A percentile compares a stretch with the other conserved stretches of the same genome.
phyloP scores from a whole-genome alignment of 2,329 filamentous ascomycete species.

The Pestalotiopsis sp. region DNA sequence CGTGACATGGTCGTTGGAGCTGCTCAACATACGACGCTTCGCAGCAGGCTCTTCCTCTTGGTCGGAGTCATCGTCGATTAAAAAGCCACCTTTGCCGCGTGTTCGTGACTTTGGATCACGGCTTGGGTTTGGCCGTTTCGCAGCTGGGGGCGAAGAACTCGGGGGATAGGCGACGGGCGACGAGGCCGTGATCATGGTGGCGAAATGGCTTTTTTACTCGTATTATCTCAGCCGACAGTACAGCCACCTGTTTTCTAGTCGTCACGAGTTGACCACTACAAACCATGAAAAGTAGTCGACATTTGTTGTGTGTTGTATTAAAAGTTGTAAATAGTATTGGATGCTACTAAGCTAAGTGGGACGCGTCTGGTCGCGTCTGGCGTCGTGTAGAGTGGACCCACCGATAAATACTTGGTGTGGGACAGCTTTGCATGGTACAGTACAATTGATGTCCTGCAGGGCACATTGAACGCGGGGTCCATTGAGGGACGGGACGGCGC shows the following conservation, averaged over 20 bases:
- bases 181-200: conserved; percentile 59
- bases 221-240: no score
- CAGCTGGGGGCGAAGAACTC: conserved; percentile 42
- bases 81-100: conserved; percentile 42
- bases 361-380: background rate
- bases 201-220: background rate
- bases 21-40: conserved; percentile 45
- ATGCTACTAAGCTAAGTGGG: background rate
- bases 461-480: no score
- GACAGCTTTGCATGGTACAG: no score
- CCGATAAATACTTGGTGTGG: background rate
- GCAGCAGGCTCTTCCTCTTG: conserved; percentile 40
- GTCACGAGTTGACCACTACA: no score
- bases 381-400: conserved; percentile 5
- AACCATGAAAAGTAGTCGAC: no score
- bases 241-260: no score
- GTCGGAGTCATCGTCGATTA: conserved; percentile 42
- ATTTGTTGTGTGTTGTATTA: no score
- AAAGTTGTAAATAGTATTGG: no score
- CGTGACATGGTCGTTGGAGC: conserved; percentile 21
- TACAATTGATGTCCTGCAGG: no score
- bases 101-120: conserved; percentile 33
- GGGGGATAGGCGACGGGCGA: conserved; percentile 59
- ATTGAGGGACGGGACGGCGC: conserved; percentile 3
- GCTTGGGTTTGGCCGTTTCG: conserved; percentile 39